phyloP scores from a whole-genome alignment of 768 basidiomycete genomes.

The Tephrocybe sp. region DNA sequence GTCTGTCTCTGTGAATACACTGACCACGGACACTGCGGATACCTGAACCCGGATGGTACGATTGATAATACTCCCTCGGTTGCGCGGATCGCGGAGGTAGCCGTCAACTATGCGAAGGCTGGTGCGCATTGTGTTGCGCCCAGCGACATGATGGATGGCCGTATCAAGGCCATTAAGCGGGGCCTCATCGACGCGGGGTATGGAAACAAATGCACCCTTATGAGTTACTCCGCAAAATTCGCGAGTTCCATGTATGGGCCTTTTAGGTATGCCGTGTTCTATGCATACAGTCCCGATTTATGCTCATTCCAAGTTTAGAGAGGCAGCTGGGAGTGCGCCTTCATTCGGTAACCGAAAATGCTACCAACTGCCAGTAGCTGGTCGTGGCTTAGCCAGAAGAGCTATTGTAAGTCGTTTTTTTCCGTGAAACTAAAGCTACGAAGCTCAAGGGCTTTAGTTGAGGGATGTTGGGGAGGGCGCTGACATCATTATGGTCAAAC shows the following conservation, averaged over 20 bases:
- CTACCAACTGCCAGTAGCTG: slow-evolving; percentile 92
- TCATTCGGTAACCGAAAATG: slow-evolving; percentile 96
- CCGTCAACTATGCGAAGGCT: slow-evolving; percentile 87
- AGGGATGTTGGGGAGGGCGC: slow-evolving; percentile 91
- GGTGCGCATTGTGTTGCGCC: slow-evolving; percentile 99
- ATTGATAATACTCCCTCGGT: slow-evolving; percentile 81
- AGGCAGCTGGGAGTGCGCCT: slow-evolving; percentile 96
- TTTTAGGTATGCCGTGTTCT: slow-evolving; percentile 61
- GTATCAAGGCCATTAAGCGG: slow-evolving; percentile 87
- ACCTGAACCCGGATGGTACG: slow-evolving; percentile 70
- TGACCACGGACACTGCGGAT: slow-evolving; percentile 94
- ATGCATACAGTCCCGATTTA: slow-evolving; percentile 14
- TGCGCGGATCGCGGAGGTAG: slow-evolving; percentile 88
- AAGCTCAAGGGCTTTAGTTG: slow-evolving; percentile 47
- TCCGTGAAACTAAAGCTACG: not conserved
- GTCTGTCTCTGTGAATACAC: slow-evolving; percentile 99
- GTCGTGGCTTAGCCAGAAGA: slow-evolving; percentile 86
- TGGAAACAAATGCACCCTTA: slow-evolving; percentile 88
- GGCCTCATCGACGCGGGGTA: slow-evolving; percentile 79
- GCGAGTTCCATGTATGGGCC: slow-evolving; percentile 95
- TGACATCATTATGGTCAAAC: slow-evolving; percentile 99
- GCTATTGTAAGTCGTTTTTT: slow-evolving; percentile 72
- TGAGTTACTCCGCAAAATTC: slow-evolving; percentile 98
- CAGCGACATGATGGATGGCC: slow-evolving; percentile 99
- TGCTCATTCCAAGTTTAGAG: slow-evolving; percentile 47